Evolutionary conservation across 208 protist species (phyloP).

Genomic region (Leishmania turanica): DNA sequence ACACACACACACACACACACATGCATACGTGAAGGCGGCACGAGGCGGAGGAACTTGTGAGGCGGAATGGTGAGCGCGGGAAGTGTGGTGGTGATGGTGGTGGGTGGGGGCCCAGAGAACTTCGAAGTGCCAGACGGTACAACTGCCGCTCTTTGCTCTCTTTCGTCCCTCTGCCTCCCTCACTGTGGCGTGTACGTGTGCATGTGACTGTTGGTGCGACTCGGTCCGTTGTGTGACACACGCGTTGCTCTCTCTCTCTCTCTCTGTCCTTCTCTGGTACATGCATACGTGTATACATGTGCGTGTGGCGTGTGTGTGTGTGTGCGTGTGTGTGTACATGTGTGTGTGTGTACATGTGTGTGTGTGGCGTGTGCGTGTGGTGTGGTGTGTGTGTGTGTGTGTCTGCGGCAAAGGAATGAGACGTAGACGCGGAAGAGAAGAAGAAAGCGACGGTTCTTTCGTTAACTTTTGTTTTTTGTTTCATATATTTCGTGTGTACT

Average conservation of each 20-base stretch:
- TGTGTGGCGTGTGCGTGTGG: too few relatives aligned
- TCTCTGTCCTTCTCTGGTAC: neutral
- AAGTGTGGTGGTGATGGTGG: neutral
- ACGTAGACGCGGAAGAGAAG: neutral
- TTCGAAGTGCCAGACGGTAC: neutral
- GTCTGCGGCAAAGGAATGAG: neutral
- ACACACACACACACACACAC: neutral
- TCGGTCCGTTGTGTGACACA: conserved; percentile 3
- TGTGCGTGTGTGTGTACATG: too few relatives aligned
- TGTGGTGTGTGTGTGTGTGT: neutral
- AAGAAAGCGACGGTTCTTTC: neutral
- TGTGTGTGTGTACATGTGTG: too few relatives aligned
- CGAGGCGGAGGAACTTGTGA: neutral
- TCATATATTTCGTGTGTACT: neutral
- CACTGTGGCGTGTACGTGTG: neutral
- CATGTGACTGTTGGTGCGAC: neutral
- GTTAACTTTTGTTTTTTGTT: neutral
- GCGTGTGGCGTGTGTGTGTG: neutral
- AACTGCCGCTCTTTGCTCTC: neutral
- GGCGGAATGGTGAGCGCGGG: neutral
- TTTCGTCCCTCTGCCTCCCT: neutral
- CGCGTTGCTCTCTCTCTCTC: neutral
- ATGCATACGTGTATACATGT: neutral
- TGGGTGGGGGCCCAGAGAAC: neutral
- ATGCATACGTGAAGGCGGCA: neutral